These are phyloP conservation scores for Cucurbita argyrosperma DNA, from an alignment of 306 rosid species.

Conservation along the genomic window DNA sequence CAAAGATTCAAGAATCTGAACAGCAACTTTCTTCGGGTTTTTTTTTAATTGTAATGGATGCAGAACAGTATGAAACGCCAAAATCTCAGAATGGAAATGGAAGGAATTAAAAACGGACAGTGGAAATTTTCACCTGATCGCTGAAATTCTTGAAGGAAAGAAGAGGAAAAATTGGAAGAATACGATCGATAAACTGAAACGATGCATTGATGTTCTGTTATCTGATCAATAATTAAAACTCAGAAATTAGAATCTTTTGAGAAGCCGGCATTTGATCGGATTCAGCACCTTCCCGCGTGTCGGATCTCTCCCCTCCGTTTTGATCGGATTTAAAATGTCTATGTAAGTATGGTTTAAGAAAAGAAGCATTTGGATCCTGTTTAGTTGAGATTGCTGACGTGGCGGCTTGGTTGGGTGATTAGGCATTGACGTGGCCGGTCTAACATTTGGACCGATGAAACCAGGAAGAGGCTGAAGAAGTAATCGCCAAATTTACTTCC, in stretches of 20 bases:
- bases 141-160: background rate
- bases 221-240: background rate
- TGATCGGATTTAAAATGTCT: too few relatives aligned
- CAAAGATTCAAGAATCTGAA: background rate
- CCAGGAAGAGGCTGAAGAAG: too few relatives aligned
- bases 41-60: background rate
- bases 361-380: too few relatives aligned
- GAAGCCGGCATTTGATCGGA: background rate
- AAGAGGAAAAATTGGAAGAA: background rate
- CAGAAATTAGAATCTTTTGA: background rate
- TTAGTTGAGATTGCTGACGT: too few relatives aligned
- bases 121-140: slow-evolving; percentile 1
- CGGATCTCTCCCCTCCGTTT: too few relatives aligned
- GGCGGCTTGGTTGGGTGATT: too few relatives aligned
- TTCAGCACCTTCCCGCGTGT: too few relatives aligned
- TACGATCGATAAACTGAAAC: background rate
- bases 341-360: too few relatives aligned
- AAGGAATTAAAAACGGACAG: background rate
- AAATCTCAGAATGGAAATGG: background rate
- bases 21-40: background rate
- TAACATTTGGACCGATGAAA: too few relatives aligned
- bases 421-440: too few relatives aligned
- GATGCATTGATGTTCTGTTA: background rate
- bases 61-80: background rate
- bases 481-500: too few relatives aligned